phyloP scores from a whole-genome alignment of 768 basidiomycete genomes.

The Termitomyces sp. region DNA sequence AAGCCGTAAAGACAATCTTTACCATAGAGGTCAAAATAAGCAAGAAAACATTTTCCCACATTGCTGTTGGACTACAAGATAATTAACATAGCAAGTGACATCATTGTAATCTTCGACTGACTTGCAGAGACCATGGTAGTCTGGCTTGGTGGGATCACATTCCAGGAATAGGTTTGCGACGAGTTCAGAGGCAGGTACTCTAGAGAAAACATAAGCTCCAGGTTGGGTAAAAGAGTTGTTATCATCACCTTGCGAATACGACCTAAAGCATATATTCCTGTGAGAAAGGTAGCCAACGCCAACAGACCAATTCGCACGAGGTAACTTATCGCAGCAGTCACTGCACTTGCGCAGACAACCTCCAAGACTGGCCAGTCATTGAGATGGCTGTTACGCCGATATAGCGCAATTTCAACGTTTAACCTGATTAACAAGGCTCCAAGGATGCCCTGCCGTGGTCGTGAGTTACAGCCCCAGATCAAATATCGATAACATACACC shows the following conservation, averaged over 20 bases:
- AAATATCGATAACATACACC: conserved; percentile 37
- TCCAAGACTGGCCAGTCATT: conserved; percentile 62
- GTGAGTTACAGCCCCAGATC: neutral
- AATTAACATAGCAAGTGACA: neutral
- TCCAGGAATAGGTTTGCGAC: conserved; percentile 83
- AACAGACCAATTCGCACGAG: conserved; percentile 34
- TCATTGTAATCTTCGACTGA: conserved; percentile 26
- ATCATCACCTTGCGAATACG: conserved; percentile 50
- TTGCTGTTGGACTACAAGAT: conserved; percentile 50
- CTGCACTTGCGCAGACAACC: conserved; percentile 54
- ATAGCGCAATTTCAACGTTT: conserved; percentile 61
- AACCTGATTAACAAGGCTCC: conserved; percentile 63
- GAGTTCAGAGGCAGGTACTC: conserved; percentile 74
- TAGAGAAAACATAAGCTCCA: conserved; percentile 17
- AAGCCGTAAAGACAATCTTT: conserved; percentile 62
- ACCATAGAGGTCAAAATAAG: conserved; percentile 55
- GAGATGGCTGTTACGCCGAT: conserved; percentile 50
- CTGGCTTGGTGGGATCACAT: conserved; percentile 62
- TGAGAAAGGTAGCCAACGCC: neutral
- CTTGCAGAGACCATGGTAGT: conserved; percentile 82
- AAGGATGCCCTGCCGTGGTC: conserved; percentile 47
- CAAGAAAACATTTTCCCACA: conserved; percentile 64
- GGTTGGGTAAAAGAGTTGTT: neutral
- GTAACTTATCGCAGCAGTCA: conserved; percentile 70
- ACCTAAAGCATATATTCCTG: conserved; percentile 33